phyloP scores from a whole-genome alignment of 768 basidiomycete genomes.

The Mycena floridula region DNA sequence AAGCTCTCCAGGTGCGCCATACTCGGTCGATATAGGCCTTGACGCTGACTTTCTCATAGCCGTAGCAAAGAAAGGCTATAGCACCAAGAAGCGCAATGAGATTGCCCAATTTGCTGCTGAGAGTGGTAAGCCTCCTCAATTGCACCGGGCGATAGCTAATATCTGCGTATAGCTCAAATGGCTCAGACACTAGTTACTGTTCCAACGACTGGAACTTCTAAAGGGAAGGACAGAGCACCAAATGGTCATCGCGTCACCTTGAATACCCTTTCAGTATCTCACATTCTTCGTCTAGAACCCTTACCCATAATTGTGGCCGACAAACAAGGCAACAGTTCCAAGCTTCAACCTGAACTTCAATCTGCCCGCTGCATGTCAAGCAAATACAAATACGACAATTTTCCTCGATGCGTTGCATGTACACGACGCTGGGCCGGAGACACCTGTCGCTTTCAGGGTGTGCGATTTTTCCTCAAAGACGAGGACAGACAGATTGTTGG shows the following conservation, averaged over 20 bases:
- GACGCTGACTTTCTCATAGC: no score
- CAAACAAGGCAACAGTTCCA: slow-evolving; percentile 9
- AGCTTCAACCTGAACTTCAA: slow-evolving; percentile 60
- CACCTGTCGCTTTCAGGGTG: slow-evolving; percentile 83
- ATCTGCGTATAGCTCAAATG: no score
- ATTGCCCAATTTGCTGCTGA: slow-evolving; percentile 59
- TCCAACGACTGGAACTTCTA: slow-evolving; percentile 37
- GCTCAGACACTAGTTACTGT: slow-evolving; percentile 39
- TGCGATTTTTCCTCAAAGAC: slow-evolving; percentile 72
- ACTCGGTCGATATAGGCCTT: no score
- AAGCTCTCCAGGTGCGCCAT: no score
- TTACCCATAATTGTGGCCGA: slow-evolving; percentile 26
- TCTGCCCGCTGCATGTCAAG: slow-evolving; percentile 83
- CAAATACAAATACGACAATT: slow-evolving; percentile 63
- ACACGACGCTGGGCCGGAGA: slow-evolving; percentile 85
- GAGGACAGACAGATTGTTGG: slow-evolving; percentile 50
- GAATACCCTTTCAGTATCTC: slow-evolving; percentile 2
- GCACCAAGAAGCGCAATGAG: slow-evolving; percentile 67
- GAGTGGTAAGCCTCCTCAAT: slow-evolving; percentile 39
- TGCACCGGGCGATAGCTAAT: no score
- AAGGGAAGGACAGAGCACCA: slow-evolving; percentile 39
- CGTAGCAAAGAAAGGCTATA: slow-evolving; percentile 61
- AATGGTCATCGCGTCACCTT: no score
- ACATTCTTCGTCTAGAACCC: slow-evolving; percentile 8
- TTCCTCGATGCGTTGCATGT: slow-evolving; percentile 79